These are phyloP conservation scores for Syzygium oleosum DNA, from an alignment of 345 rosid genomes.

Conservation along the genomic window DNA sequence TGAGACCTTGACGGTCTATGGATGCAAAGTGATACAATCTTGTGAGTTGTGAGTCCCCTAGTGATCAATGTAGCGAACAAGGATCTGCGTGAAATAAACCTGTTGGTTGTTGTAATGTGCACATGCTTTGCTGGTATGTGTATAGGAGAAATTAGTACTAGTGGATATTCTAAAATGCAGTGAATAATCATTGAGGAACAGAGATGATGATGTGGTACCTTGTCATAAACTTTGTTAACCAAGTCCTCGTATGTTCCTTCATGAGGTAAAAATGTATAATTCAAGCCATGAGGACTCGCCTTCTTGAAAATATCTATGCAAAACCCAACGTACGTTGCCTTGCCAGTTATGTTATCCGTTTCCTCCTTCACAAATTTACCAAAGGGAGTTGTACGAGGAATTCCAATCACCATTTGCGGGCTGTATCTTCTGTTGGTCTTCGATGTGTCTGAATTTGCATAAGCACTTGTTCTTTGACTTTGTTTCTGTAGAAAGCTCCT, in stretches of 20 bases:
- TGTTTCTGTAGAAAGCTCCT: background rate
- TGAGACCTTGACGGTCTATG: background rate
- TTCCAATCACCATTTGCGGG: constrained; percentile 25
- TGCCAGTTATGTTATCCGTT: background rate
- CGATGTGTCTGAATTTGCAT: background rate
- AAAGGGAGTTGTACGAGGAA: constrained; percentile 29
- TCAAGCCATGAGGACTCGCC: constrained; percentile 13
- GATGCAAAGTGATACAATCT: background rate
- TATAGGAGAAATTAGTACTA: background rate
- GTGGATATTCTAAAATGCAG: background rate
- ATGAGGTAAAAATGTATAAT: constrained; percentile 11
- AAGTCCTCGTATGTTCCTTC: constrained; percentile 29
- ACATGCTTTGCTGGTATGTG: background rate
- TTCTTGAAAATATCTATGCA: constrained; percentile 33
- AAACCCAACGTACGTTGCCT: constrained; percentile 20
- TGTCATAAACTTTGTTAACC: constrained; percentile 22
- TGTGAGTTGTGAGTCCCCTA: background rate
- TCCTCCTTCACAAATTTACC: constrained; percentile 26
- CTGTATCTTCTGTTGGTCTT: constrained; percentile 28
- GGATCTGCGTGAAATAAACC: background rate
- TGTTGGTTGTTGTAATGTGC: background rate
- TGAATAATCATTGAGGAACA: background rate
- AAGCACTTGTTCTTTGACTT: background rate
- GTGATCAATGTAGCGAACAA: background rate
- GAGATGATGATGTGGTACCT: constrained; percentile 17